Evolutionary conservation across 306 rosid species (phyloP).

Genomic region (Medicago arabica): DNA sequence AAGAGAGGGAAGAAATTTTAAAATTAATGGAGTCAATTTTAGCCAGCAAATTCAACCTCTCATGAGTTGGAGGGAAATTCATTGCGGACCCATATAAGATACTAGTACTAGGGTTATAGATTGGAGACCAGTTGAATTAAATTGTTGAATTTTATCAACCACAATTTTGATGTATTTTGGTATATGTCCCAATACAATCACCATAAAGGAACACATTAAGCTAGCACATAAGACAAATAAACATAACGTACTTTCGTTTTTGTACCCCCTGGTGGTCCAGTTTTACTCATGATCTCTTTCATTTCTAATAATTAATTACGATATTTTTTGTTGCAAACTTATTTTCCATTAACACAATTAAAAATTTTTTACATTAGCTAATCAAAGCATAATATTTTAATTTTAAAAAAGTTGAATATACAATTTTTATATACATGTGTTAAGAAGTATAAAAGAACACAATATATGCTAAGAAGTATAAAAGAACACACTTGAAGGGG

Average conservation of each 20-base stretch:
- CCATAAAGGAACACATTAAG: constrained; percentile 13
- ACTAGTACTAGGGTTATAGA: constrained; percentile 34
- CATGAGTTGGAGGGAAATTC: background rate
- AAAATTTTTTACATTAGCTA: too few relatives aligned
- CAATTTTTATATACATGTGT: too few relatives aligned
- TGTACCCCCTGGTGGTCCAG: constrained; percentile 1
- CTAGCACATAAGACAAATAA: constrained; percentile 24
- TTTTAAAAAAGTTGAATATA: too few relatives aligned
- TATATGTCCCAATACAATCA: background rate
- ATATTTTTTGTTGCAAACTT: too few relatives aligned
- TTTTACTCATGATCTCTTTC: background rate
- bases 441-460: too few relatives aligned
- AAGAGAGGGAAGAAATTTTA: too few relatives aligned
- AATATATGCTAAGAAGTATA: too few relatives aligned
- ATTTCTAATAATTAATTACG: too few relatives aligned
- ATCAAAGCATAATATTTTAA: too few relatives aligned
- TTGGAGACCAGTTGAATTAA: constrained; percentile 16
- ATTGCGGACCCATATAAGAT: background rate
- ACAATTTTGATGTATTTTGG: constrained; percentile 26
- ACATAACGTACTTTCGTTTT: background rate
- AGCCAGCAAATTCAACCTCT: background rate
- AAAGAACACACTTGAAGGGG: too few relatives aligned
- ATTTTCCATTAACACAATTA: too few relatives aligned
- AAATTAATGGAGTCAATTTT: too few relatives aligned
- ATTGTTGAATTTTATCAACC: constrained; percentile 35